Percentiles rank a stretch among this genome's conserved stretches.
Conservation (phyloP, 139 green algal species). For the Ettlia oleoabundans region DNA sequence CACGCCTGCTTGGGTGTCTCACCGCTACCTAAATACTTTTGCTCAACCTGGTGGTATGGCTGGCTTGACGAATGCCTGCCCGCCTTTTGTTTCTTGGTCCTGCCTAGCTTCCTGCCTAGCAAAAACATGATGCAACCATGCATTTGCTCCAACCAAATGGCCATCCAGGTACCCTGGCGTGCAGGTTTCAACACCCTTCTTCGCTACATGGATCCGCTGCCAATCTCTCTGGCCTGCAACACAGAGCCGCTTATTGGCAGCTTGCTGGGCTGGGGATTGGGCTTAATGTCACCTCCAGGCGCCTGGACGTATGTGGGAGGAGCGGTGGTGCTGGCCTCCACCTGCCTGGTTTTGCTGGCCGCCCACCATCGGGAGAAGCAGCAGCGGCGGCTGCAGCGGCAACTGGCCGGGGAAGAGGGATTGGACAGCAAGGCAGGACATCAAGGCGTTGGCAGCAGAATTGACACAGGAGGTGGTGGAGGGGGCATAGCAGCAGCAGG, state of each 20-base stretch:
- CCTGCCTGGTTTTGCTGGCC: conserved; percentile 50
- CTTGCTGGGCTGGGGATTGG: conserved; percentile 71
- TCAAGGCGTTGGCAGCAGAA: no score
- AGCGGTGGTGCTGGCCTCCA: conserved; percentile 59
- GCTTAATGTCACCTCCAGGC: conserved; percentile 55
- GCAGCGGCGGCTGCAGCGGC: not conserved
- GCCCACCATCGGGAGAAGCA: conserved; percentile 16
- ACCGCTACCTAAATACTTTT: no score
- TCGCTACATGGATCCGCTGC: conserved; percentile 63
- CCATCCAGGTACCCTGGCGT: no score
- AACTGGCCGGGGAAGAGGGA: not conserved
- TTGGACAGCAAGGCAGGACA: no score
- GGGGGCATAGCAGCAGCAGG: no score
- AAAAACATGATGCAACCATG: not conserved
- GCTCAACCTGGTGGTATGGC: no score
- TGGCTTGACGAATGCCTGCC: not conserved
- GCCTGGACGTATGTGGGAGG: conserved; percentile 65
- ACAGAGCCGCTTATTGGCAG: conserved; percentile 82
- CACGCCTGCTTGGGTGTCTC: no score
- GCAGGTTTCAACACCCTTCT: conserved; percentile 51
- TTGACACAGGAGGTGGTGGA: no score
- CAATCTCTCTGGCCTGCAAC: conserved; percentile 75
- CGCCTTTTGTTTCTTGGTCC: no score
- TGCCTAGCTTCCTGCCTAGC: not conserved
- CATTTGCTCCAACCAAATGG: not conserved